Base-by-base conservation (phyloP, 257 asterid genomes). In the Verbena officinalis region DNA sequence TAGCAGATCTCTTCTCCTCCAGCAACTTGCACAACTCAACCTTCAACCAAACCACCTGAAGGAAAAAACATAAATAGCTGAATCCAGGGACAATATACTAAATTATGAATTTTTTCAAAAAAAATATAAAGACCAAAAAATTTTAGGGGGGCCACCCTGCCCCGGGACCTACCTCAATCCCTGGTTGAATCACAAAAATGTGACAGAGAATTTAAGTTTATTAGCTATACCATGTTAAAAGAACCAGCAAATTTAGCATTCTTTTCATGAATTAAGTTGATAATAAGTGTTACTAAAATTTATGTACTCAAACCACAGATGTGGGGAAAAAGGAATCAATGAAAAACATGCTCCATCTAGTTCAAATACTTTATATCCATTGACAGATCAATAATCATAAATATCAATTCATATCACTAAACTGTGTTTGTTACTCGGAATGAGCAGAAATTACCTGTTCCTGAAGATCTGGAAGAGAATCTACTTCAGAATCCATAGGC, bases 31-130 rank as follows among this genome's bases (percentile, higher is more conserved):
- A 86, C 31, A 91, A 79, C 86, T 91, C 95, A 71, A 76, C 89
- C 83, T 91, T 91, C 83, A 88, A 77, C 98, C 96, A 86, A 38
- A 77, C 86, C 68, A 88, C 95, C 98, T 91, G 87, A 76, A 38
- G 60, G n/a, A 75, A 58, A 71, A 75, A 68, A 73, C 38, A 67
- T 72, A 57, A 67, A 68, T 73, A 46, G 71, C 62, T 72, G 59
- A 58, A n/a, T n/a, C n/a, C n/a, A n/a, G n/a, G n/a, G n/a, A n/a
- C n/a, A n/a, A n/a, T n/a, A n/a, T n/a, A n/a, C n/a, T n/a, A n/a
- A n/a, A n/a, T n/a, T n/a, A n/a, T n/a, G n/a, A n/a, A n/a, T n/a
- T n/a, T n/a, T n/a, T n/a, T n/a, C n/a, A n/a, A n/a, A n/a, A n/a
- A n/a, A n/a, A n/a, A n/a, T n/a, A n/a, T n/a, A n/a, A n/a, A n/a